Percentiles rank a stretch among this genome's conserved stretches.
Conservation (phyloP, 2,329 filamentous ascomycete genomes). For the Teratosphaeriaceae sp. region DNA sequence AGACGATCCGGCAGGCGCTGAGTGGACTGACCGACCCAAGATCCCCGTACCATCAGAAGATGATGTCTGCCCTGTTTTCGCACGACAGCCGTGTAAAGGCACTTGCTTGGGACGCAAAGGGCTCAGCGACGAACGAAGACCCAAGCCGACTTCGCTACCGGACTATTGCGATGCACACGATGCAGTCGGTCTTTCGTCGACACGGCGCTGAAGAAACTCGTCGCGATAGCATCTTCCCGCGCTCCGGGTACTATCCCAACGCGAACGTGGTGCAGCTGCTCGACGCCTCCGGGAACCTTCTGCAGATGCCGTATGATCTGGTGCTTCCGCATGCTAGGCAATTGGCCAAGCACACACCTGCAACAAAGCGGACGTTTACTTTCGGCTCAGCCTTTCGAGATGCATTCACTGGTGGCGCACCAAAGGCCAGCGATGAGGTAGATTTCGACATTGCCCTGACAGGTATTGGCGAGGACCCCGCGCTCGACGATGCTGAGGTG, state of each 20-base stretch:
- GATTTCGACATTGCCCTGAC: slow-evolving; percentile 94
- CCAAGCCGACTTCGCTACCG: slow-evolving; percentile 18
- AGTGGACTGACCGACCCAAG: slow-evolving; percentile 73
- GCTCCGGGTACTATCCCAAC: slow-evolving; percentile 67
- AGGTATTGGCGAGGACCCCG: slow-evolving; percentile 65
- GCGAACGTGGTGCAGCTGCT: slow-evolving; percentile 70
- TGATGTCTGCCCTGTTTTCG: slow-evolving; percentile 74
- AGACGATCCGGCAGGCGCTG: slow-evolving; percentile 77
- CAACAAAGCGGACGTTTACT: slow-evolving; percentile 69
- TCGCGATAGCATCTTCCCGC: slow-evolving; percentile 70
- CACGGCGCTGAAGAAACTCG: slow-evolving; percentile 83
- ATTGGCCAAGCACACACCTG: slow-evolving; percentile 63
- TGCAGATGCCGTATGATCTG: slow-evolving; percentile 91
- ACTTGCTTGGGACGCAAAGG: slow-evolving; percentile 42
- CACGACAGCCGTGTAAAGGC: slow-evolving; percentile 75
- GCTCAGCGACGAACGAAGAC: slow-evolving; percentile 15
- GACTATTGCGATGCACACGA: slow-evolving; percentile 60
- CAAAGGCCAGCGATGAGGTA: slow-evolving; percentile 76
- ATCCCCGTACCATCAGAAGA: slow-evolving; percentile 84
- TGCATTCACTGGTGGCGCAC: slow-evolving; percentile 69
- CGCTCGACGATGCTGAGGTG: slow-evolving; percentile 86
- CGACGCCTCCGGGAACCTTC: slow-evolving; percentile 74
- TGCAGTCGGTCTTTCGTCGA: slow-evolving; percentile 73
- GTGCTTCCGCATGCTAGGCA: slow-evolving; percentile 82
- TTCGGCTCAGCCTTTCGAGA: slow-evolving; percentile 88